Conservation (phyloP, 495 filamentous ascomycete species). For the Aspergillus asperescens region DNA sequence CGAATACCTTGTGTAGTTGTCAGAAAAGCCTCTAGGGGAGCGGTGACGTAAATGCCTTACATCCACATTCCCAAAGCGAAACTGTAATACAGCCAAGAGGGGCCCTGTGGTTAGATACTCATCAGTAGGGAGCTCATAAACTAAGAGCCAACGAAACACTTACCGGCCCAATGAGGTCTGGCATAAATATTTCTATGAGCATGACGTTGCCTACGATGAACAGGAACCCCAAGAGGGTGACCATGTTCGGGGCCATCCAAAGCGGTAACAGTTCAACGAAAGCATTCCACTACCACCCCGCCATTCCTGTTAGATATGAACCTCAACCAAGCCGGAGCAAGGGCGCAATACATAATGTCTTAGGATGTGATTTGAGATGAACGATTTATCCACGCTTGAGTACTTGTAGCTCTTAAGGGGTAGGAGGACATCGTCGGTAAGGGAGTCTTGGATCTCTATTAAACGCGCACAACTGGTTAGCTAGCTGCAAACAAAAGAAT, state of each 20-base stretch:
- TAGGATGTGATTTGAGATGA: conserved; percentile 86
- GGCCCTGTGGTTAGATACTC: conserved; percentile 51
- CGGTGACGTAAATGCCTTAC: conserved; percentile 40
- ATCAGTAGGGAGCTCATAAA: conserved; percentile 17
- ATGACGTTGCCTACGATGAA: conserved; percentile 86
- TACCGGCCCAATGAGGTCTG: conserved; percentile 89
- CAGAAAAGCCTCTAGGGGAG: not conserved
- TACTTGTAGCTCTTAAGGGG: conserved; percentile 97
- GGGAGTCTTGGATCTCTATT: conserved; percentile 51
- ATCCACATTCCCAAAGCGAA: conserved; percentile 93
- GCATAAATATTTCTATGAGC: conserved; percentile 74
- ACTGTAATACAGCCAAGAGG: conserved; percentile 89
- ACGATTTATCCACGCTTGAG: conserved; percentile 93
- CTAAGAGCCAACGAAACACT: conserved; percentile 19
- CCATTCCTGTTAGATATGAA: conserved; percentile 10
- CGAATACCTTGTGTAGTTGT: conserved; percentile 59
- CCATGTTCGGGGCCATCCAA: conserved; percentile 97
- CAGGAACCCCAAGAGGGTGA: conserved; percentile 90
- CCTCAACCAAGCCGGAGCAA: not conserved
- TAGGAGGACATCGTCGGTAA: conserved; percentile 65
- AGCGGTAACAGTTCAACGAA: conserved; percentile 87
- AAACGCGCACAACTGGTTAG: conserved; percentile 16
- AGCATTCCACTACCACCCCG: conserved; percentile 76
- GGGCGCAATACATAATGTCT: conserved; percentile 76
- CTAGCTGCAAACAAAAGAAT: not conserved